phyloP scores from a whole-genome alignment of 257 asterid genomes.

The Solanum rostratum region DNA sequence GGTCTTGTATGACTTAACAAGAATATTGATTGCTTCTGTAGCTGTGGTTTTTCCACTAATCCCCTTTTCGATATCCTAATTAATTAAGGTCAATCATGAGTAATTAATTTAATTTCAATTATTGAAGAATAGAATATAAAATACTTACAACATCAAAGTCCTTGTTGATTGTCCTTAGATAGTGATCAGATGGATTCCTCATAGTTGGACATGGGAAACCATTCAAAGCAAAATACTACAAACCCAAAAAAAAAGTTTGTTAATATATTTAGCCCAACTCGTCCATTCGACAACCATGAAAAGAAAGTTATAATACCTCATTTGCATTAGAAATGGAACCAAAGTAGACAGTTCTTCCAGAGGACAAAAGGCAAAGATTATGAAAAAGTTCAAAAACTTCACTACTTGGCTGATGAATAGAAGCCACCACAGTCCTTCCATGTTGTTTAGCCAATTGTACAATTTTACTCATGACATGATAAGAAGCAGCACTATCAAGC shows the following conservation, averaged over 20 bases:
- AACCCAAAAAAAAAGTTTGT: background rate
- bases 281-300: background rate
- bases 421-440: slow-evolving; percentile 23
- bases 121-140: background rate
- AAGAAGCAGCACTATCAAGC: slow-evolving; percentile 49
- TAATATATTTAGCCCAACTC: background rate
- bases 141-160: slow-evolving; percentile 41
- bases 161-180: slow-evolving; percentile 42
- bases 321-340: slow-evolving; percentile 32
- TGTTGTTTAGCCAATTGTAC: slow-evolving; percentile 26
- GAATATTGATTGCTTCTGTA: slow-evolving; percentile 27
- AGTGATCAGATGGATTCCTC: slow-evolving; percentile 62
- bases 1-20: slow-evolving; percentile 33
- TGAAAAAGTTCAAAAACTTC: slow-evolving; percentile 50
- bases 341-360: slow-evolving; percentile 37
- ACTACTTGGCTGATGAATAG: slow-evolving; percentile 51
- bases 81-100: background rate
- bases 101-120: background rate
- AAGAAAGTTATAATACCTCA: slow-evolving; percentile 12
- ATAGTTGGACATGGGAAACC: slow-evolving; percentile 55
- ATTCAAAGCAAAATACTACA: slow-evolving; percentile 38
- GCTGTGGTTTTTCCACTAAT: slow-evolving; percentile 15
- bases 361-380: slow-evolving; percentile 43
- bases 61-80: slow-evolving; percentile 54
- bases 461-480: slow-evolving; percentile 38